A percentile compares a stretch with the other conserved stretches of the same genome.
Conservation (phyloP, 805 yeast species). For the Yarrowia divulgata region DNA sequence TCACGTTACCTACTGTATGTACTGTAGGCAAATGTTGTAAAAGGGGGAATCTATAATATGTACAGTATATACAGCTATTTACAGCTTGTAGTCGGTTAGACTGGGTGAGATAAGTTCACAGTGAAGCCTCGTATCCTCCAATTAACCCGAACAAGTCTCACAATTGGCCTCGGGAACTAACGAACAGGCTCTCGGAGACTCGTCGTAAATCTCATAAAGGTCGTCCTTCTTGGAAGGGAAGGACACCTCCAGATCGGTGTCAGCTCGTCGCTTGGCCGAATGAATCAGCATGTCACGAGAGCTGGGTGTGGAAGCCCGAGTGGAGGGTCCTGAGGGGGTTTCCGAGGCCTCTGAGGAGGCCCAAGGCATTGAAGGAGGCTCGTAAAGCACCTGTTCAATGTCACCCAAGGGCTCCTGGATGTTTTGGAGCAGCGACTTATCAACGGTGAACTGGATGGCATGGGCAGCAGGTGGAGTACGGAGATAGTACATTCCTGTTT, state of each 20-base stretch:
- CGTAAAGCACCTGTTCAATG: neutral
- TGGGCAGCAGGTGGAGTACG: conserved; percentile 96
- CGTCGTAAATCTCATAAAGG: conserved; percentile 26
- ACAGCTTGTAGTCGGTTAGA: neutral
- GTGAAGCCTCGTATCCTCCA: neutral
- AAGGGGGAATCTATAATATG: neutral
- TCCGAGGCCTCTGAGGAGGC: neutral
- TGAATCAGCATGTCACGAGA: neutral
- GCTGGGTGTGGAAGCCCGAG: conserved; percentile 23
- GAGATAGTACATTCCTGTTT: conserved; percentile 96
- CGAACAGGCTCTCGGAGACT: conserved; percentile 24
- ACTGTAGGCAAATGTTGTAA: no score
- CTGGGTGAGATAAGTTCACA: no score
- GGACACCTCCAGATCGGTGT: neutral
- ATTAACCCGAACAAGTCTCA: conserved; percentile 6
- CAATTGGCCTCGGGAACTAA: conserved; percentile 25
- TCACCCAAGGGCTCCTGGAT: neutral
- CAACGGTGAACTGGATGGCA: conserved; percentile 87
- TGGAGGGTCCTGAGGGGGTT: conserved; percentile 11
- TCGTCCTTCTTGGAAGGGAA: conserved; percentile 24
- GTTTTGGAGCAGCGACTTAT: conserved; percentile 50
- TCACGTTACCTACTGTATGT: no score
- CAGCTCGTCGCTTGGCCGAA: conserved; percentile 28
- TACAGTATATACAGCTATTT: conserved; percentile 14
- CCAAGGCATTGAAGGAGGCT: conserved; percentile 25